phyloP scores from a whole-genome alignment of 257 asterid species.

The Dorcoceras hygrometricum region DNA sequence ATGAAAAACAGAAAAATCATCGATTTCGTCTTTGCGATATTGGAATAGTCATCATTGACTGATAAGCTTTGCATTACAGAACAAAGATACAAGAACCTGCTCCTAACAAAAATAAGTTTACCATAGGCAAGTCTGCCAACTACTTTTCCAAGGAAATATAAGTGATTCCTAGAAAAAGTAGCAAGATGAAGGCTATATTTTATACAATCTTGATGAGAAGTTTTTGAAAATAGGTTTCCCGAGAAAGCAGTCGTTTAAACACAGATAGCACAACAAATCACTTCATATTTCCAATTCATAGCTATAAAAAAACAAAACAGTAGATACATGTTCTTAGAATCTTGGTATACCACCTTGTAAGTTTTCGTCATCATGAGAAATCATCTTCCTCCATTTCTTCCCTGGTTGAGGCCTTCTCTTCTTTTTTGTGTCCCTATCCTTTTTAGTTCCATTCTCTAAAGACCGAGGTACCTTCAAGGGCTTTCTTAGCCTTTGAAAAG shows the following conservation, averaged over 20 bases:
- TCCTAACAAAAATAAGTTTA: neutral
- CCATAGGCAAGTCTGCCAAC: neutral
- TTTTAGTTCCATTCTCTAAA: constrained; percentile 40
- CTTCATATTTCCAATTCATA: neutral
- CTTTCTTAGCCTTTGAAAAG: constrained; percentile 62
- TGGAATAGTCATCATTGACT: no score
- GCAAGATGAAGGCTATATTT: neutral
- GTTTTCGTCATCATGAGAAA: constrained; percentile 46
- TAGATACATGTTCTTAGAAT: constrained; percentile 20
- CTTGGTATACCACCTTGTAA: constrained; percentile 47
- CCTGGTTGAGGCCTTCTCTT: constrained; percentile 81
- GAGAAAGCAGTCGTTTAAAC: constrained; percentile 1
- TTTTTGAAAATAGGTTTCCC: neutral
- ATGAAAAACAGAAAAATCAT: neutral
- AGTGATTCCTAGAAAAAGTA: neutral
- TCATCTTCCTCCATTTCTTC: constrained; percentile 68
- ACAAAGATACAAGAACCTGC: neutral
- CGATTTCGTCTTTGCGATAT: no score
- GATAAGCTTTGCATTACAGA: neutral
- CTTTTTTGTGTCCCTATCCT: constrained; percentile 44
- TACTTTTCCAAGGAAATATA: neutral
- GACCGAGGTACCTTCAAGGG: constrained; percentile 56
- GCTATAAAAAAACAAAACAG: constrained; percentile 12
- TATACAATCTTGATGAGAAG: constrained; percentile 10
- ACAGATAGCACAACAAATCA: neutral